phyloP scores from a whole-genome alignment of 2,329 filamentous ascomycete species.

The Colletotrichum sp. region DNA sequence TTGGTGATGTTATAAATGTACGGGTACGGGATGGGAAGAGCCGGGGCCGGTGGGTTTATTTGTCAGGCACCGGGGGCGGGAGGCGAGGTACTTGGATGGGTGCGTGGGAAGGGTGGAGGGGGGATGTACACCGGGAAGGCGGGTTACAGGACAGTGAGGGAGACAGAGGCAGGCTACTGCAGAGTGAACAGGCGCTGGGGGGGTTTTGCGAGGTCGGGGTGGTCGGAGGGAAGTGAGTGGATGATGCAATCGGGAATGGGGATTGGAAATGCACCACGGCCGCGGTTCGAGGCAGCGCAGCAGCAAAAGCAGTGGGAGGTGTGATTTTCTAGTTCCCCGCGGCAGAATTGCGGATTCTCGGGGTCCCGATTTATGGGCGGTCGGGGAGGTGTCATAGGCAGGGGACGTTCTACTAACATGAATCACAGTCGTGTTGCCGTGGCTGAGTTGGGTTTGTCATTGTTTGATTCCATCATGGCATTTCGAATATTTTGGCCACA shows the following conservation, averaged over 20 bases:
- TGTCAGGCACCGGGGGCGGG: neutral
- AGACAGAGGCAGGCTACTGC: neutral
- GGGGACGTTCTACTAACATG: neutral
- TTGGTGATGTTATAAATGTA: constrained; percentile 4
- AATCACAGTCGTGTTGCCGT: neutral
- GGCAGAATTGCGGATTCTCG: neutral
- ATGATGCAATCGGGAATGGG: constrained; percentile 18
- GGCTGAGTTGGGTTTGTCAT: neutral
- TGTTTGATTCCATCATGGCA: neutral
- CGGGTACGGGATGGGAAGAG: neutral
- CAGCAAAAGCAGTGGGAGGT: neutral
- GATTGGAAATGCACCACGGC: neutral
- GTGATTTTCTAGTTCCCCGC: neutral
- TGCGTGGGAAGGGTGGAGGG: neutral
- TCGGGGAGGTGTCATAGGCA: neutral
- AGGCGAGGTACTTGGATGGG: neutral
- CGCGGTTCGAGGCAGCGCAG: neutral
- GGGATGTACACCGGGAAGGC: neutral
- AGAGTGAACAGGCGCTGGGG: neutral
- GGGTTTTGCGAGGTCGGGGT: neutral
- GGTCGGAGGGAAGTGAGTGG: neutral
- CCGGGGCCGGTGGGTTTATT: neutral
- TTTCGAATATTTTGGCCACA: neutral
- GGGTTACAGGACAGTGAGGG: neutral
- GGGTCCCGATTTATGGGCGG: neutral